Conservation (phyloP, 2,329 filamentous ascomycete genomes). For the Aureobasidium sp. region DNA sequence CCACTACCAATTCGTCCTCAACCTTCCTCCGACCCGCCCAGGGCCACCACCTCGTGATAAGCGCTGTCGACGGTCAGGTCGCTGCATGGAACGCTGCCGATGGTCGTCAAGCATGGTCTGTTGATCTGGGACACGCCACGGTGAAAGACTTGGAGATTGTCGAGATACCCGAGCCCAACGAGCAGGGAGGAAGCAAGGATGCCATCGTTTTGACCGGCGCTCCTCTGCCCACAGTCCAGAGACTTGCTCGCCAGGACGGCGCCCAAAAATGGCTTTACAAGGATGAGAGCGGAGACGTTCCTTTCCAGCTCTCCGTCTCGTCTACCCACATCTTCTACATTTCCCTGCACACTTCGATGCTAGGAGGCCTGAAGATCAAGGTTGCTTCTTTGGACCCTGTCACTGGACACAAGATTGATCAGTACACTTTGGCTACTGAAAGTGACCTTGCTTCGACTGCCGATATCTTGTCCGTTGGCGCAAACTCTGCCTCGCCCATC, state of each 20-base stretch:
- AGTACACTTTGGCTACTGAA: constrained; percentile 65
- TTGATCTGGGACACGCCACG: constrained; percentile 43
- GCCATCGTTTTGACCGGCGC: constrained; percentile 59
- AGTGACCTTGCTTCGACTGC: constrained; percentile 56
- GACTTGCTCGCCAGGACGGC: constrained; percentile 65
- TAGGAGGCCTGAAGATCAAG: constrained; percentile 66
- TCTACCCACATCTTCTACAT: constrained; percentile 65
- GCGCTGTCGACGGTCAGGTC: constrained; percentile 61
- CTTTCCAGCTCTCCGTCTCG: constrained; percentile 67
- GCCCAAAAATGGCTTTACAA: constrained; percentile 69
- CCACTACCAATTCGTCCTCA: constrained; percentile 23
- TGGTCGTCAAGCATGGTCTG: constrained; percentile 70
- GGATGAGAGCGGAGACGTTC: constrained; percentile 56
- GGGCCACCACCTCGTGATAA: constrained; percentile 67
- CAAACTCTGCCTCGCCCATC: constrained; percentile 65
- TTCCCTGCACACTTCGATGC: constrained; percentile 56
- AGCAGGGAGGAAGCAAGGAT: constrained; percentile 48
- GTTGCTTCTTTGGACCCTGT: constrained; percentile 64
- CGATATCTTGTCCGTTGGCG: constrained; percentile 65
- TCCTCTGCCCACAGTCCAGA: constrained; percentile 51
- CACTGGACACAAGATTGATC: constrained; percentile 63
- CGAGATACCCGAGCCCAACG: constrained; percentile 50
- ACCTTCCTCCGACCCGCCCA: constrained; percentile 62
- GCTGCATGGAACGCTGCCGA: constrained; percentile 76
- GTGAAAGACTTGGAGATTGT: constrained; percentile 69